Evolutionary conservation across 345 rosid genomes (phyloP), one percentile per base, ranked within the genome.

Genomic region (Arabis alpina): DNA sequence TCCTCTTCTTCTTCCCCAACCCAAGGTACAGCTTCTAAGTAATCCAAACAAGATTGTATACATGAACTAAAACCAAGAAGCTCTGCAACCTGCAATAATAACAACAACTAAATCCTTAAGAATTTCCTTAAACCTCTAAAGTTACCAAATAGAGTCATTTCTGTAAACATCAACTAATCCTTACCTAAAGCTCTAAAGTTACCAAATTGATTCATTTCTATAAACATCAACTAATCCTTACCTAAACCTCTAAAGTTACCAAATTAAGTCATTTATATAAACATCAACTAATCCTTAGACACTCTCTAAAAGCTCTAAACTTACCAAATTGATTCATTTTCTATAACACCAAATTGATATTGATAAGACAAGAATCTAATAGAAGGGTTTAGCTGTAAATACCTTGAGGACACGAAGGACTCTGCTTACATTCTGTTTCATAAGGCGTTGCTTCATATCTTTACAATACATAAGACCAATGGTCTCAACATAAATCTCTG

Each of bases 1-100:
- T 87, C 96, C 73, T 94, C 99, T 76, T 94, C 97, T 78, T 93
- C 99, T 58, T 91, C 92, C 23, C 97, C 99, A 13, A 89, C 91
- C 99, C 99, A 94, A 0, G 99, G 99, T 79, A 91, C 99, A 58
- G 99, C 99, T 85, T 94, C 99, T 65, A 94, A 77, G 72, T 88
- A 94, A 82, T 89, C 94, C 81, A 94, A 84, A 76, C 96, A 91
- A 70, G 93, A 82, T 30, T 69, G 78, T 0, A 89, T 84, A 82
- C 99, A 94, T 37, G 80, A 79, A 57, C 66, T 83, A 75, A 86
- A 94, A 54, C 93, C 87, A 60, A 91, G 86, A 76, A 81, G 58
- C 75, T 94, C 95, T 41, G 93, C 92, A 5, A 88, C 87, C 96
- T 91, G 82, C 42, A 57, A 75, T 39, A 63, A 43, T 55, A 74